A percentile compares a stretch with the other conserved stretches of the same genome.
phyloP scores from a whole-genome alignment of 208 protist genomes.

The Trypanosoma lewisi region DNA sequence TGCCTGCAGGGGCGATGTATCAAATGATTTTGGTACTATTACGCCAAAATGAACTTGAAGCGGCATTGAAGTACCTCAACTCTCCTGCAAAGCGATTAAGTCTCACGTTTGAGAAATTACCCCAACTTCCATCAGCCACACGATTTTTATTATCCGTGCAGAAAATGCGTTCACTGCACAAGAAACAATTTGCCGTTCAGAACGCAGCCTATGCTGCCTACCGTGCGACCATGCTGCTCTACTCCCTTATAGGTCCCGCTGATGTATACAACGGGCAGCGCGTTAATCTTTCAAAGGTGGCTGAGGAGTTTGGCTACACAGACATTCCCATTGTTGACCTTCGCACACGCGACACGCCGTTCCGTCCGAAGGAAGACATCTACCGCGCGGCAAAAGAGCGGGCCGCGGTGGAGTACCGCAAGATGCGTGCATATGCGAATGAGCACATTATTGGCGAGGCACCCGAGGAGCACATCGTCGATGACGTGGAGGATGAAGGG shows the following conservation, averaged over 20 bases:
- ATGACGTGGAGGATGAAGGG: neutral
- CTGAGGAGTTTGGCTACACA: constrained; percentile 72
- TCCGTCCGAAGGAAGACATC: constrained; percentile 75
- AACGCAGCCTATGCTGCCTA: constrained; percentile 66
- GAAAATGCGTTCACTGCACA: constrained; percentile 58
- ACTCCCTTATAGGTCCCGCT: constrained; percentile 54
- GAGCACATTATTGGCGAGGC: constrained; percentile 44
- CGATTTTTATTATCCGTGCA: constrained; percentile 46
- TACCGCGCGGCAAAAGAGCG: constrained; percentile 50
- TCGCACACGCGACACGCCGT: constrained; percentile 63
- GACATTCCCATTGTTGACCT: constrained; percentile 71
- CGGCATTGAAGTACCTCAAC: constrained; percentile 33
- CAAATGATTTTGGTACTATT: constrained; percentile 48
- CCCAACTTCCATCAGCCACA: constrained; percentile 19
- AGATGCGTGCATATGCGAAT: constrained; percentile 36
- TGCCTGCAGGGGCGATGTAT: constrained; percentile 29
- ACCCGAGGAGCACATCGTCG: constrained; percentile 41
- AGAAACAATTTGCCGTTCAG: constrained; percentile 58
- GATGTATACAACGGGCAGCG: constrained; percentile 58
- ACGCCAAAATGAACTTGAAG: constrained; percentile 56
- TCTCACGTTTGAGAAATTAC: constrained; percentile 19
- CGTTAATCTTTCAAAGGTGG: constrained; percentile 47
- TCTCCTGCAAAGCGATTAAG: constrained; percentile 24
- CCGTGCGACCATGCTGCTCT: constrained; percentile 60
- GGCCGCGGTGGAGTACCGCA: constrained; percentile 27